A percentile compares a stretch with the other conserved stretches of the same genome.
Evolutionary conservation across 2,329 filamentous ascomycete species (phyloP).

Genomic region (Fusarium musae): DNA sequence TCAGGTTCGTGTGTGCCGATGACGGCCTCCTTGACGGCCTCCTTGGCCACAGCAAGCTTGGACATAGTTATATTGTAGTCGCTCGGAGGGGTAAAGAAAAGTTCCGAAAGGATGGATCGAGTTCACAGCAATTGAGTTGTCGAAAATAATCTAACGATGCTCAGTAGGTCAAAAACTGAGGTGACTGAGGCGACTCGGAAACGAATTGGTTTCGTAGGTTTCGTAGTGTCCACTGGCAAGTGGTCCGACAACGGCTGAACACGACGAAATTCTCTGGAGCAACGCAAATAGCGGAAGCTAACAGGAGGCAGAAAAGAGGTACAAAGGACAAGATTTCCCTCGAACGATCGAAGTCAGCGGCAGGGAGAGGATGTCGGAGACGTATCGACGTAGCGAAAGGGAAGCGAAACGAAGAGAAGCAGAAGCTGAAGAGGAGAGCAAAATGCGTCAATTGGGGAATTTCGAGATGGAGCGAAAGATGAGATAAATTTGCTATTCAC

Average conservation of each 20-base stretch:
- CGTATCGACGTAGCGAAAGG: conserved; percentile 21
- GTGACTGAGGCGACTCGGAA: conserved; percentile 4
- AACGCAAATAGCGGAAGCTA: conserved; percentile 21
- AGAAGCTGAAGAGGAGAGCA: conserved; percentile 26
- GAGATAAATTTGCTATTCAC: conserved; percentile 45
- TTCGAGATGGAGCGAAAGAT: conserved; percentile 43
- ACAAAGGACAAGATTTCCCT: conserved; percentile 18
- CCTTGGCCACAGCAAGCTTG: conserved; percentile 65
- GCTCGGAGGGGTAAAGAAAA: conserved; percentile 29
- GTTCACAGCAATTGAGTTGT: conserved; percentile 36
- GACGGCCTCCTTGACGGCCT: conserved; percentile 82
- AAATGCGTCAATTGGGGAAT: conserved; percentile 46
- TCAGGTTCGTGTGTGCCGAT: conserved; percentile 69
- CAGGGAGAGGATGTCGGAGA: conserved; percentile 24
- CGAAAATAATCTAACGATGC: conserved; percentile 19
- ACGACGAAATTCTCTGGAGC: conserved; percentile 21
- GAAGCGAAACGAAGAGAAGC: conserved; percentile 19
- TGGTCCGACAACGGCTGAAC: conserved; percentile 36
- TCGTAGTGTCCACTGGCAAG: conserved; percentile 20
- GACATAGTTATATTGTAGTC: conserved; percentile 48
- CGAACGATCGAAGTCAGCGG: conserved; percentile 26
- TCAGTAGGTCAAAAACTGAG: conserved; percentile 12
- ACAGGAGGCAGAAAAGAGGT: conserved; percentile 15
- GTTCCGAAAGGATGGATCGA: conserved; percentile 17
- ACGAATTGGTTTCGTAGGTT: conserved; percentile 16